Evolutionary conservation across 1,284 basidiomycete species (phyloP), one percentile per base, ranked within the genome.

Genomic region (Quambalaria eucalypti): DNA sequence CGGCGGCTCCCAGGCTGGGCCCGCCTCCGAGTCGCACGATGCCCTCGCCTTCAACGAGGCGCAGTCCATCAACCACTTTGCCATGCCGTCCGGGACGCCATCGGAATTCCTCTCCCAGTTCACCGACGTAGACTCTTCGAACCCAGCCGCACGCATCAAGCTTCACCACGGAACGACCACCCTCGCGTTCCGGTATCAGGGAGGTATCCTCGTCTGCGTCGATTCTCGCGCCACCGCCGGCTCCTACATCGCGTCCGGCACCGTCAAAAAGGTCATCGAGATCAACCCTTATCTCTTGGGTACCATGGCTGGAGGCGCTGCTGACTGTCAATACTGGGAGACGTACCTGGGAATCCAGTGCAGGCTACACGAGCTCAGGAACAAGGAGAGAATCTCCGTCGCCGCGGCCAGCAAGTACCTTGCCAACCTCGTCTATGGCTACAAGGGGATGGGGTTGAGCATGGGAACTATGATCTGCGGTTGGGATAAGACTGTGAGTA

Each of bases 391-490:
- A 50, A 98, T 99, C 76, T 95, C 90, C 19, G 95, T 99, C 19
- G 95, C 95, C 12, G 95, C 95, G 19, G 95, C 95, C 5, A 90
- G 87, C 78, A 99, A 99, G 77, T 95, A 92, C 77, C 82, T 99
- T 55, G 88, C 88, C 78, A 98, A 99, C 74, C 85, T 98, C 52
- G 91, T 98, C 6, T 99, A 97, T 78, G 83, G 86, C 57, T 99
- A 98, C 82, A 98, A 98, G 79, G 95, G 95, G 12, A 97, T 95
- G 92, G 95, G 95, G 4, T 79, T 99, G 58, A 93, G 90, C 76
- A 98, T 99, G 93, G 95, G 95, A 55, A 98, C 95, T 1, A 98
- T 98, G 95, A 95, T 98, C 64, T 97, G 92, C 71, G 95, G 95
- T 28, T 98, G 93, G 92, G 95, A 99, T 79, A 98, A 97, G 82